Evolutionary conservation across 192 early-diverging fungal genomes (phyloP), one percentile per base, ranked within the genome.

Genomic region (Podila epicladia): DNA sequence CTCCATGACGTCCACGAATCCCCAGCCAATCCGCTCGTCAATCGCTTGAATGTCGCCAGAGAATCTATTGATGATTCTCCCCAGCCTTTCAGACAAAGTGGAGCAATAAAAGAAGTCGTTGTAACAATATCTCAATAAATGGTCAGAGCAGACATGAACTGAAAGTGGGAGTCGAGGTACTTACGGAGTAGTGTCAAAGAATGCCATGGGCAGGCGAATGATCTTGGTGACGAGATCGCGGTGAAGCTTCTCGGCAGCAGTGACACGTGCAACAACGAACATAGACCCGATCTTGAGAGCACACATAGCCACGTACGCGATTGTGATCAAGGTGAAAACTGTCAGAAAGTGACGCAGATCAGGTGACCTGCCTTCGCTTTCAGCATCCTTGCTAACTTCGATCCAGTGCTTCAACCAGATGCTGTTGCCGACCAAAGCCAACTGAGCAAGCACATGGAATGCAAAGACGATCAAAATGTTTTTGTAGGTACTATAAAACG

Each of bases 131-230:
- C 2, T 41, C 38, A 12, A 41, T 41, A 41, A 12, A 12, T 41
- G 9, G 8, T 15, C 41, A 15, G 41, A 15, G 12, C 13, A 41
- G 2, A 11, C 38, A 12, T 41, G 11, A 41, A 12, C 0, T 12
- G 38, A 41, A 41, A 11, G 41, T 3, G 12, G 4, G 41, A 15
- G 4, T 17, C 12, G 1, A 24, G 92, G 86, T 31, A 93, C 75
- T 4, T 67, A 51, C 28, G 97, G 97, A 31, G 93, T 95, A 24
- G 91, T 91, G 72, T 97, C 95, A 77, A 94, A 98, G 87, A 97
- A 97, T 12, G 91, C 85, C 26, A 95, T 83, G 57, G 90, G 90
- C 1, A 94, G 88, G 29, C 86, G 88, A 13, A 93, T 72, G 32
- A 95, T 85, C 24, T 85, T 64, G 17, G 78, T 74, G 22, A 95